Percentiles rank a stretch among this genome's conserved stretches.
These are phyloP conservation scores for Globisporangium splendens DNA, from an alignment of 352 stramenopile species.

Conservation along the genomic window DNA sequence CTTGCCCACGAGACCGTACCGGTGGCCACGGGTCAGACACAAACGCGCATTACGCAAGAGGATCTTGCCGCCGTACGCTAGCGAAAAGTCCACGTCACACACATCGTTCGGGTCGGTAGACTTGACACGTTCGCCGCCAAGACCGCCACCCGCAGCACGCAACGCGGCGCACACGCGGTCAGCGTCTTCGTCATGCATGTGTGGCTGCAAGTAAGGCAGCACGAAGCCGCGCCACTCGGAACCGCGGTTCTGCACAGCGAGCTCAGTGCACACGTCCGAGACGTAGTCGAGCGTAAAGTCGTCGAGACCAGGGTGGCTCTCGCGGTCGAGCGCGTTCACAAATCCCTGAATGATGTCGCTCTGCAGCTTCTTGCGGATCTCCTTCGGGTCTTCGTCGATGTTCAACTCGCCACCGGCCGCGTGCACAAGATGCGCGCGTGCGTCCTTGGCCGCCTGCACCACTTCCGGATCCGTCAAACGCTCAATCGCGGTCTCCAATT, in stretches of 20 bases:
- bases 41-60: constrained; percentile 96
- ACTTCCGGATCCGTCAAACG: constrained; percentile 93
- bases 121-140: constrained; percentile 47
- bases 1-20: constrained; percentile 94
- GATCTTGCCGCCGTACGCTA: constrained; percentile 90
- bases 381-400: constrained; percentile 52
- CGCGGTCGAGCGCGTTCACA: constrained; percentile 37
- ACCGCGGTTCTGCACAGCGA: constrained; percentile 54
- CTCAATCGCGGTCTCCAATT: constrained; percentile 90
- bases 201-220: constrained; percentile 46
- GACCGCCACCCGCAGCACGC: constrained; percentile 44
- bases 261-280: constrained; percentile 54
- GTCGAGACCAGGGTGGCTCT: constrained; percentile 37
- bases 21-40: constrained; percentile 91
- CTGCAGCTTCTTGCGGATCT: constrained; percentile 53
- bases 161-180: constrained; percentile 48
- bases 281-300: constrained; percentile 63
- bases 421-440: constrained; percentile 53
- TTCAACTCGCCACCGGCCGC: constrained; percentile 47
- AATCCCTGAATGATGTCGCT: constrained; percentile 41
- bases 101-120: constrained; percentile 67
- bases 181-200: constrained; percentile 53
- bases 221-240: constrained; percentile 51
- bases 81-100: constrained; percentile 68
- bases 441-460: constrained; percentile 57